Conservation (phyloP, 106 monocot species). For the Dendrobium officinale region DNA sequence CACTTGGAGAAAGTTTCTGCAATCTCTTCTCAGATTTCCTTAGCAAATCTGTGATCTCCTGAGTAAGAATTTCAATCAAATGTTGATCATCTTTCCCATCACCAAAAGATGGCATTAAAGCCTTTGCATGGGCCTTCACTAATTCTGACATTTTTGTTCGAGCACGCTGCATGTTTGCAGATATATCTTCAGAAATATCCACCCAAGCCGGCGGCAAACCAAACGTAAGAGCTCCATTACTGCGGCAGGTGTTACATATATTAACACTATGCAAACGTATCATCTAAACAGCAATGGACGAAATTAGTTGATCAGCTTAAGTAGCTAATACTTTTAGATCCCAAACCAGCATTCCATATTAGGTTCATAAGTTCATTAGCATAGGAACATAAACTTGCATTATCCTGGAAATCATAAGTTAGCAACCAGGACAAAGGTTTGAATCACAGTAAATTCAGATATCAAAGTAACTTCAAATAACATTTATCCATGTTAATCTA, state of each 20-base stretch:
- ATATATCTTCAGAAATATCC: constrained; percentile 89
- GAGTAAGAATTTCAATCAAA: constrained; percentile 78
- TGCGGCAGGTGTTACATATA: constrained; percentile 20
- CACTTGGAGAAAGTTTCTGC: constrained; percentile 58
- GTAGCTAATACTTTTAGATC: not conserved
- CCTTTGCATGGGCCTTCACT: constrained; percentile 81
- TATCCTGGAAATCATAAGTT: not conserved
- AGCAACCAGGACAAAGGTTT: not conserved
- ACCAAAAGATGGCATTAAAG: constrained; percentile 96
- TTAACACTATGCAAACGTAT: not conserved
- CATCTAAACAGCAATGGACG: not conserved
- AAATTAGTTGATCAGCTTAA: not conserved
- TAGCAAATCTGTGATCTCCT: constrained; percentile 72
- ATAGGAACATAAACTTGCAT: not conserved
- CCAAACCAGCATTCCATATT: not conserved
- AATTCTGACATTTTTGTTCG: constrained; percentile 82
- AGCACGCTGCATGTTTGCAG: constrained; percentile 69
- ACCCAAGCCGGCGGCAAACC: constrained; percentile 98
- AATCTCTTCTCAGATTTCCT: constrained; percentile 78
- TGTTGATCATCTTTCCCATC: constrained; percentile 78
- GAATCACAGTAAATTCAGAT: not conserved
- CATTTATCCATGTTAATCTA: not conserved
- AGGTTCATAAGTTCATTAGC: not conserved
- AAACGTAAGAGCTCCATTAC: constrained; percentile 53
- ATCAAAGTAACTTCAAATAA: not conserved